Percentiles rank a stretch among this genome's conserved stretches.
Evolutionary conservation across 805 yeast genomes (phyloP).

Genomic region (Torulaspora gathmanii): DNA sequence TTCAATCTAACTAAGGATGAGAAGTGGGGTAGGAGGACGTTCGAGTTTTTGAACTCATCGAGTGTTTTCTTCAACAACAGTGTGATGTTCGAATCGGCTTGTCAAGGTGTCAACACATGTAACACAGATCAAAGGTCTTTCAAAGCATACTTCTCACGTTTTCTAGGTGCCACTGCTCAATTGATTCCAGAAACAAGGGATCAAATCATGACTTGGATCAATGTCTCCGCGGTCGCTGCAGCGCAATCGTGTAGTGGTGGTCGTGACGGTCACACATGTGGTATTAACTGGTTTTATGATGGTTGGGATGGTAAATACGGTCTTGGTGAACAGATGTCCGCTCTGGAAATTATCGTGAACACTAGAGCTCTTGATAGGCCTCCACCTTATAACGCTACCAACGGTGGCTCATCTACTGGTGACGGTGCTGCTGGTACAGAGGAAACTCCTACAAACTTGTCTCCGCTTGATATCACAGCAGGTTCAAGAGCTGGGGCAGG

Average conservation of each 20-base stretch:
- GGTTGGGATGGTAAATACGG: slow-evolving; percentile 76
- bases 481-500: slow-evolving; percentile 67
- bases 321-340: slow-evolving; percentile 86
- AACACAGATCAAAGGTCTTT: slow-evolving; percentile 88
- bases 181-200: slow-evolving; percentile 53
- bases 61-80: slow-evolving; percentile 51
- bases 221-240: slow-evolving; percentile 61
- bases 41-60: slow-evolving; percentile 51
- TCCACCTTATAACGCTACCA: slow-evolving; percentile 56
- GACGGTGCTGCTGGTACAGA: slow-evolving; percentile 64
- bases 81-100: slow-evolving; percentile 77
- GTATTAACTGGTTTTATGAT: slow-evolving; percentile 64
- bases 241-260: slow-evolving; percentile 86
- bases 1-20: slow-evolving; percentile 66
- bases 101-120: slow-evolving; percentile 63
- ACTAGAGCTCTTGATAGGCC: slow-evolving; percentile 37
- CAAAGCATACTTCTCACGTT: slow-evolving; percentile 76
- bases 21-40: slow-evolving; percentile 62
- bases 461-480: slow-evolving; percentile 41
- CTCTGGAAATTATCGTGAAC: slow-evolving; percentile 59
- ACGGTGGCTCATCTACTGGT: slow-evolving; percentile 71
- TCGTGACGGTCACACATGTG: slow-evolving; percentile 82
- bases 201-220: slow-evolving; percentile 35
- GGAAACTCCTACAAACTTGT: slow-evolving; percentile 35
- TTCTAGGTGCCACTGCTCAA: slow-evolving; percentile 67